phyloP scores from a whole-genome alignment of 345 rosid species.

The Erucastrum elatum region DNA sequence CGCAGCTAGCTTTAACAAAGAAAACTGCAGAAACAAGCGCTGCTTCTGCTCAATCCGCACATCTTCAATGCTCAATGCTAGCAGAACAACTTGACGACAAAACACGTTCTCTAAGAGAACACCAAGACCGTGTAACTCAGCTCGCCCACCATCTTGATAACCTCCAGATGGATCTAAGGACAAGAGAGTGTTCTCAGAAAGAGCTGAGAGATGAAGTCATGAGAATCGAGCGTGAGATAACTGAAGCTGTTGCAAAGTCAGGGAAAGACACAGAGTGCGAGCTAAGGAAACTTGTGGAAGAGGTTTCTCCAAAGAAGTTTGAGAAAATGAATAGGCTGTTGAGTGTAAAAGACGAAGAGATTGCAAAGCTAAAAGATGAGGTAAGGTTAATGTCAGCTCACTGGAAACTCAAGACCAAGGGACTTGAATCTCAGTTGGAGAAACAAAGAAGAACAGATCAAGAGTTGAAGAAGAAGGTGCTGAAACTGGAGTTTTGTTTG shows the following conservation, averaged over 20 bases:
- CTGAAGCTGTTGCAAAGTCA: slow-evolving; percentile 39
- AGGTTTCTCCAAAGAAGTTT: slow-evolving; percentile 63
- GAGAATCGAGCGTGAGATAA: slow-evolving; percentile 59
- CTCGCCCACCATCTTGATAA: slow-evolving; percentile 58
- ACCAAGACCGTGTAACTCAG: slow-evolving; percentile 61
- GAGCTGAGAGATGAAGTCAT: slow-evolving; percentile 66
- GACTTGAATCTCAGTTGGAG: slow-evolving; percentile 77
- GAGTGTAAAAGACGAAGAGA: slow-evolving; percentile 62
- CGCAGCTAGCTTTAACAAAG: slow-evolving; percentile 41
- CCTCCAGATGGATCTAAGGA: slow-evolving; percentile 60
- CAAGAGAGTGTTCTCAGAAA: slow-evolving; percentile 63
- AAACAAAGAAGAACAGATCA: slow-evolving; percentile 74
- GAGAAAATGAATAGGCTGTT: slow-evolving; percentile 57
- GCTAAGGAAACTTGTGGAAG: slow-evolving; percentile 53
- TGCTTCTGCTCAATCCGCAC: slow-evolving; percentile 59
- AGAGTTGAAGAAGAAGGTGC: slow-evolving; percentile 71
- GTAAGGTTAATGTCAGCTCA: slow-evolving; percentile 65
- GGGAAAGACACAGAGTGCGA: slow-evolving; percentile 55
- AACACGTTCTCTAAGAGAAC: slow-evolving; percentile 54
- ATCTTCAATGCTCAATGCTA: slow-evolving; percentile 58
- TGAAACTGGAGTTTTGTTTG: slow-evolving; percentile 79
- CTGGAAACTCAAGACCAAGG: slow-evolving; percentile 75
- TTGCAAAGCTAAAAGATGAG: slow-evolving; percentile 63
- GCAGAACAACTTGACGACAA: slow-evolving; percentile 61
- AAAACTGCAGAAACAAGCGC: slow-evolving; percentile 59